Evolutionary conservation across 139 green algal species (phyloP), one percentile per base, ranked within the genome.

Genomic region (Volvox africanus): DNA sequence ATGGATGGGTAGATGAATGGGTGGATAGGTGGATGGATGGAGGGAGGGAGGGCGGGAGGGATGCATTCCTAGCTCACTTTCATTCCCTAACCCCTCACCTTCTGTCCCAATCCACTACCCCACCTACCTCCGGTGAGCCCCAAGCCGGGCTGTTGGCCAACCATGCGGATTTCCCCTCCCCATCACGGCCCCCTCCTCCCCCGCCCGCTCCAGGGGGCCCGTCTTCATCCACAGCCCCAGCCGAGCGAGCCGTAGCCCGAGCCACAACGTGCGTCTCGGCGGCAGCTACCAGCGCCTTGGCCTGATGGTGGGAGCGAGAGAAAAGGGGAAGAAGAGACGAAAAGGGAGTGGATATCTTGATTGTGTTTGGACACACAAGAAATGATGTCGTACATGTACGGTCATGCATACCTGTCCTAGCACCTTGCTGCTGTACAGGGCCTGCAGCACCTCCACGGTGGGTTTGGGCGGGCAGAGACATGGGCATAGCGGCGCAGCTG

Each of bases 101-200:
- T n/a, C n/a, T n/a, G n/a, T n/a, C n/a, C n/a, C n/a, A n/a, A n/a
- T n/a, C n/a, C n/a, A n/a, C n/a, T n/a, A n/a, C n/a, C 44, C 44
- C 44, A 14, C 44, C 44, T 30, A 82, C 71, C 85, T 89, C 85
- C 22, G 37, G 21, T 14, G 35, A 89, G 24, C 17, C 32, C 83
- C 82, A 89, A 32, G 76, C 22, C 18, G 83, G 88, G 32, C 78
- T 83, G 44, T 20, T 24, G 12, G 67, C 33, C 36, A 94, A 76
- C 92, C 92, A 94, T 0, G 61, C 76, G 19, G 92, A 88, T 82
- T 87, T 73, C 26, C 87, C 91, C 71, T 89, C 71, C 11, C 14
- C 37, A 11, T 82, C 85, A 13, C 82, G 62, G 61, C 62, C 30
- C 19, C 77, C 35, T 18, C 76, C 1, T 32, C 50, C 71, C 30